Conservation (phyloP, 208 protist genomes). For the Leishmania amazonensis region DNA sequence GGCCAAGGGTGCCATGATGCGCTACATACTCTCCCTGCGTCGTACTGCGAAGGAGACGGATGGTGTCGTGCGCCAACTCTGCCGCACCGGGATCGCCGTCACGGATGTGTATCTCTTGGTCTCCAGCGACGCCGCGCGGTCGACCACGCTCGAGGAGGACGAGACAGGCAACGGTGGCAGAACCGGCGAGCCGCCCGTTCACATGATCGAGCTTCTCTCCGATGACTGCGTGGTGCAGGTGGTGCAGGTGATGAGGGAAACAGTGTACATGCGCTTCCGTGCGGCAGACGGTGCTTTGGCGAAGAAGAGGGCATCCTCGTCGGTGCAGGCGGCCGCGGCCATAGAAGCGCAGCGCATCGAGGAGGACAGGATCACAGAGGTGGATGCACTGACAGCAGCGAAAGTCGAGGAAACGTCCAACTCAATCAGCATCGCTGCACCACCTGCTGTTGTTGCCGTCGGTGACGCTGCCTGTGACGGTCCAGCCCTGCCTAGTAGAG, state of each 20-base stretch:
- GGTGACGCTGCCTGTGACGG: not conserved
- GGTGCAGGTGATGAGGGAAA: conserved; percentile 68
- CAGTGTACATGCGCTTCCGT: conserved; percentile 68
- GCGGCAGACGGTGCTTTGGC: not conserved
- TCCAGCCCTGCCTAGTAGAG: not conserved
- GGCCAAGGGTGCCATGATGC: conserved; percentile 80
- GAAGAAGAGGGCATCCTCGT: not conserved
- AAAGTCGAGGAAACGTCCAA: not conserved
- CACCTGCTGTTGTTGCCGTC: not conserved
- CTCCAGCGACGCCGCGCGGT: conserved; percentile 3
- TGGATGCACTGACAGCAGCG: not conserved
- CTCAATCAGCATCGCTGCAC: not conserved
- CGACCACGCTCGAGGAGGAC: not conserved
- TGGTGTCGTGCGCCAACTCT: conserved; percentile 16
- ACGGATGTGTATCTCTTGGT: conserved; percentile 24
- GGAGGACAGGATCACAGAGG: not conserved
- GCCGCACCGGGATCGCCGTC: conserved; percentile 21
- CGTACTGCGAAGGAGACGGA: conserved; percentile 12
- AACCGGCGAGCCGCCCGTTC: conserved; percentile 4
- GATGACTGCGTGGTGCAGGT: conserved; percentile 75
- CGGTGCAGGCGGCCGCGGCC: not conserved
- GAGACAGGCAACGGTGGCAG: conserved; percentile 12
- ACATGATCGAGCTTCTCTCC: conserved; percentile 62
- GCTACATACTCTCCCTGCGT: conserved; percentile 56
- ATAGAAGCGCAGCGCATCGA: not conserved